These are phyloP conservation scores for Melocanna baccifera DNA, from an alignment of 176 grass and related monocot genomes.

Conservation along the genomic window DNA sequence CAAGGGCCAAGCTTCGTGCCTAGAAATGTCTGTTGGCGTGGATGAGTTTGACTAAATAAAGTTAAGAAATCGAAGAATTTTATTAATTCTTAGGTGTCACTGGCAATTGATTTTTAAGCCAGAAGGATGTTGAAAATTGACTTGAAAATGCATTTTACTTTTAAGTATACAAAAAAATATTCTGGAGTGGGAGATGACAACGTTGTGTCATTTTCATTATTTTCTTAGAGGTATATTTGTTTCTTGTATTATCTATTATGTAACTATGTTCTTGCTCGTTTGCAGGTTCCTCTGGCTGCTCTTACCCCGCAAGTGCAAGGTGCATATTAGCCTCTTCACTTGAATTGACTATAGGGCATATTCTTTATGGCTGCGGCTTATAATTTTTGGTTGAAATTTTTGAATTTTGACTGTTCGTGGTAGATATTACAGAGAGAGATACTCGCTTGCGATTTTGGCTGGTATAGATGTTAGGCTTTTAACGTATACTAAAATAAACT, in stretches of 20 bases:
- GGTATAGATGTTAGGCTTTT: no score
- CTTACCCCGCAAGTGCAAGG: slow-evolving; percentile 71
- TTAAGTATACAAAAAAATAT: background rate
- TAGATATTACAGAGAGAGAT: no score
- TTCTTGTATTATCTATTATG: background rate
- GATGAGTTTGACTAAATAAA: background rate
- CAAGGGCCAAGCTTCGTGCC: background rate
- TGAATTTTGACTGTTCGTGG: no score
- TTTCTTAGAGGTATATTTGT: background rate
- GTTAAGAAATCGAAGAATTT: background rate
- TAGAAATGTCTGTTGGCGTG: background rate
- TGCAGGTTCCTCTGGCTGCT: slow-evolving; percentile 71
- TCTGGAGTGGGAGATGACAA: background rate
- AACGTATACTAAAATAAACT: no score
- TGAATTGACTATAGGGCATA: slow-evolving; percentile 9
- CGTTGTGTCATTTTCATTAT: background rate
- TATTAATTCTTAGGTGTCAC: background rate
- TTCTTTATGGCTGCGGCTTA: no score
- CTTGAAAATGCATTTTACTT: background rate
- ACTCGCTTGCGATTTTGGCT: no score
- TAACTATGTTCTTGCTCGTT: background rate
- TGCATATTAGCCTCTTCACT: slow-evolving; percentile 12
- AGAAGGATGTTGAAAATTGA: background rate
- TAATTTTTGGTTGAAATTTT: no score
- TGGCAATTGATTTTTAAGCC: background rate